Percentiles rank a stretch among this genome's conserved stretches.
Evolutionary conservation across 306 rosid species (phyloP).

Genomic region (Lathyrus tuberosus): DNA sequence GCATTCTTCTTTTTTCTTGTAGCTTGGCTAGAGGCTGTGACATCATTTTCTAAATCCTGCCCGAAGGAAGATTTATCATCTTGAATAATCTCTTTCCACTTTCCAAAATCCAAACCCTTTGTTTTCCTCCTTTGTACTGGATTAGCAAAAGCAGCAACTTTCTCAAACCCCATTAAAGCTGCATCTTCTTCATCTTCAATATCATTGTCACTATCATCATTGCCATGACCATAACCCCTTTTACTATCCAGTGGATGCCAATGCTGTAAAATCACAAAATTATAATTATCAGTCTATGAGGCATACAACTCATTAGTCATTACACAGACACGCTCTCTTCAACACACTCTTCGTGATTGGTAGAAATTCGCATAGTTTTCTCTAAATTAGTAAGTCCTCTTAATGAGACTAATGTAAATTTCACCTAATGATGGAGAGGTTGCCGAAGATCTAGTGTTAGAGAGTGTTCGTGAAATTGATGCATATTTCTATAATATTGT

Average conservation of each 20-base stretch:
- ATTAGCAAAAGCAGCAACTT: slow-evolving; percentile 58
- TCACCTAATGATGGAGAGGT: not conserved
- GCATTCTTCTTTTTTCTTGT: slow-evolving; percentile 35
- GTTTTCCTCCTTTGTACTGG: slow-evolving; percentile 70
- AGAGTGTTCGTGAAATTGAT: not conserved
- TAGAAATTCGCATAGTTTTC: not conserved
- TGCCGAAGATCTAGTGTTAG: not conserved
- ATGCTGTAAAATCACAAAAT: slow-evolving; percentile 61
- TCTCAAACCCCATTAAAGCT: slow-evolving; percentile 48
- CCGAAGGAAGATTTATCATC: slow-evolving; percentile 46
- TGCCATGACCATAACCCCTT: slow-evolving; percentile 25
- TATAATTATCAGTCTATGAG: slow-evolving; percentile 33
- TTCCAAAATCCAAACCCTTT: slow-evolving; percentile 63
- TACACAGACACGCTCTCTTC: not conserved
- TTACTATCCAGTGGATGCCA: slow-evolving; percentile 65
- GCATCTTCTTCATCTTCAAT: slow-evolving; percentile 55
- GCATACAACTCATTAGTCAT: slow-evolving; percentile 12
- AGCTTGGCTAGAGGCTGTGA: slow-evolving; percentile 24
- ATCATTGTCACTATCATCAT: slow-evolving; percentile 38
- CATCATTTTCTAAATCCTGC: slow-evolving; percentile 37
- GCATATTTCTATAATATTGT: not conserved
- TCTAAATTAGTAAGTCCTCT: not conserved
- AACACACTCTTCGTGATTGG: not conserved
- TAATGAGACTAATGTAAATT: not conserved
- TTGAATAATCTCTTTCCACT: slow-evolving; percentile 60